Evolutionary conservation across 2,329 filamentous ascomycete genomes (phyloP).

Genomic region (Metarhizium sp.): DNA sequence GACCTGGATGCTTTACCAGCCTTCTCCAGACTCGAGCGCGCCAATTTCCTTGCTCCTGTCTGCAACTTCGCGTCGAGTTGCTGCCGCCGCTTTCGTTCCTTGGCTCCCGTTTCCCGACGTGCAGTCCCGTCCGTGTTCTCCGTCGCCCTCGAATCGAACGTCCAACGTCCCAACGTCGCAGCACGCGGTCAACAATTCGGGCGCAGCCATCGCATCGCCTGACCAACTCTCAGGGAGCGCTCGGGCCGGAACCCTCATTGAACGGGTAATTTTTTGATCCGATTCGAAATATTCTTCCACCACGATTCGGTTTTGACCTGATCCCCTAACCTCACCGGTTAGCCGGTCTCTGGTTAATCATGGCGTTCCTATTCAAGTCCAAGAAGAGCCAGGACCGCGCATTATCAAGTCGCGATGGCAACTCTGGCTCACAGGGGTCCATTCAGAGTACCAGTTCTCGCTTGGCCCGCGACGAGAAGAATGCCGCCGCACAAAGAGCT

Average conservation of each 20-base stretch:
- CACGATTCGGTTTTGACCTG: background rate
- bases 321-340: constrained; percentile 17
- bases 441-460: constrained; percentile 40
- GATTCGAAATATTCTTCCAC: background rate
- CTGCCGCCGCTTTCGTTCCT: constrained; percentile 8
- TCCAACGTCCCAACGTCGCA: constrained; percentile 3
- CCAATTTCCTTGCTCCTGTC: constrained; percentile 22
- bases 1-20: constrained; percentile 32
- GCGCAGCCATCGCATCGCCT: constrained; percentile 2
- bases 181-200: background rate
- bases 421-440: constrained; percentile 36
- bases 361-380: constrained; percentile 78
- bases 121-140: background rate
- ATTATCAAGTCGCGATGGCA: constrained; percentile 45
- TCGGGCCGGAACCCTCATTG: background rate
- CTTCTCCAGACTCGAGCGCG: constrained; percentile 29
- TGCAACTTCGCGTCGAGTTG: constrained; percentile 12
- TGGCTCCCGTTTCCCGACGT: background rate
- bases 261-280: background rate
- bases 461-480: constrained; percentile 44
- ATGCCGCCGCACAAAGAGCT: constrained; percentile 41
- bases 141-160: background rate
- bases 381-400: constrained; percentile 65
- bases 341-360: constrained; percentile 38
- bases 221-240: background rate